Conservation (phyloP, 2,329 filamentous ascomycete species). For the Sporothrix sp. region DNA sequence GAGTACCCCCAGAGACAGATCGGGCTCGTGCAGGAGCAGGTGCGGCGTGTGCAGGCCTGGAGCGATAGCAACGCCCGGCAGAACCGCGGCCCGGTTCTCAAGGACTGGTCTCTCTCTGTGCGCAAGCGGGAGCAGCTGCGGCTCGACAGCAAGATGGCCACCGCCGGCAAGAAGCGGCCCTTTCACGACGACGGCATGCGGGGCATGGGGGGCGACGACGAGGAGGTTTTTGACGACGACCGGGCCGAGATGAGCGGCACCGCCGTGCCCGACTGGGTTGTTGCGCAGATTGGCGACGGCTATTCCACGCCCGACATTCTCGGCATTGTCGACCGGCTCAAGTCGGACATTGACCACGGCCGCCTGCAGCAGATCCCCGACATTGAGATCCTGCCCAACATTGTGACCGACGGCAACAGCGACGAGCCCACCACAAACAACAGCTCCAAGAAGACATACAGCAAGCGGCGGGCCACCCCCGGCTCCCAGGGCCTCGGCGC, state of each 20-base stretch:
- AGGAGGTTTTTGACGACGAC: constrained; percentile 21
- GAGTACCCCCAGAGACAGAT: constrained; percentile 55
- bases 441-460: constrained; percentile 11
- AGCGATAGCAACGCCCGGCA: constrained; percentile 37
- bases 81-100: constrained; percentile 36
- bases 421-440: constrained; percentile 16
- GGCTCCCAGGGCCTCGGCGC: not conserved
- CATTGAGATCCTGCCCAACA: constrained; percentile 49
- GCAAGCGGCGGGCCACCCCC: constrained; percentile 13
- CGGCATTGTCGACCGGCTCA: constrained; percentile 36
- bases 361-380: constrained; percentile 41
- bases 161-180: constrained; percentile 24
- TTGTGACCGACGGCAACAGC: constrained; percentile 22
- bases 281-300: constrained; percentile 34
- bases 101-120: constrained; percentile 51
- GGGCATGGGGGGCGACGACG: too few relatives aligned
- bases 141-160: constrained; percentile 32
- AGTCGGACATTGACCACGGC: constrained; percentile 34
- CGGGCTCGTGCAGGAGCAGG: constrained; percentile 52
- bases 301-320: constrained; percentile 40
- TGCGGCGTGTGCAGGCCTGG: constrained; percentile 55
- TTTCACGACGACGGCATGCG: constrained; percentile 24
- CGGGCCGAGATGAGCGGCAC: constrained; percentile 28
- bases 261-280: constrained; percentile 41
- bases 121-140: constrained; percentile 56